Evolutionary conservation across 352 stramenopile genomes (phyloP), one percentile per base, ranked within the genome.

Genomic region (Phytophthora colocasiae): DNA sequence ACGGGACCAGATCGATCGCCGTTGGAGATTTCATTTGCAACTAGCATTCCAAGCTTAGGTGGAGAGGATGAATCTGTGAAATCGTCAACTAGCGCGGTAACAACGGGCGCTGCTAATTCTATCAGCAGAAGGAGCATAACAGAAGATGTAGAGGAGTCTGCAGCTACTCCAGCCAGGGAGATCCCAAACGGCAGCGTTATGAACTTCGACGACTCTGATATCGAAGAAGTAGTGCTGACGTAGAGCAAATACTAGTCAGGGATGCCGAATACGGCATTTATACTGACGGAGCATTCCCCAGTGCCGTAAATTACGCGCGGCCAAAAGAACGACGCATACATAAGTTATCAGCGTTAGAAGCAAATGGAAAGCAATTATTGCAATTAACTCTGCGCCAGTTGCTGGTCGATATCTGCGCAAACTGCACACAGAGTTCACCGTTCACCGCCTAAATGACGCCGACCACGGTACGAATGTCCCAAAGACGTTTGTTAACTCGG

Each of bases 181-280:
- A 38, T 43, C 32, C 36, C 56, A 63, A 62, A 39, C 39, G 50
- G 64, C 26, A 67, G 24, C 54, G 59, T 80, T 14, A 67, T 82
- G 65, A 71, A 31, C 38, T 81, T 74, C 50, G 80, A 90, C 34
- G 81, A 89, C 47, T 86, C 66, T 27, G 77, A 89, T 41, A 92
- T 90, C 36, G 80, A 91, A 71, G 80, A 90, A 39, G 62, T 75
- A 29, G n/a, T 74, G 31, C 27, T 77, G 46, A 73, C 84, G 27
- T 62, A 84, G 45, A 72, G 24, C 5, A 36, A 29, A n/a, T 45
- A 31, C 19, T 19, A 15, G 12, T n/a, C n/a, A n/a, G n/a, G n/a
- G n/a, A n/a, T n/a, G n/a, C n/a, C n/a, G n/a, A n/a, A n/a, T n/a
- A n/a, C n/a, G n/a, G n/a, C n/a, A n/a, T n/a, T n/a, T n/a, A n/a